These are phyloP conservation scores for Mycena amicta DNA, from an alignment of 768 basidiomycete genomes.

Conservation along the genomic window DNA sequence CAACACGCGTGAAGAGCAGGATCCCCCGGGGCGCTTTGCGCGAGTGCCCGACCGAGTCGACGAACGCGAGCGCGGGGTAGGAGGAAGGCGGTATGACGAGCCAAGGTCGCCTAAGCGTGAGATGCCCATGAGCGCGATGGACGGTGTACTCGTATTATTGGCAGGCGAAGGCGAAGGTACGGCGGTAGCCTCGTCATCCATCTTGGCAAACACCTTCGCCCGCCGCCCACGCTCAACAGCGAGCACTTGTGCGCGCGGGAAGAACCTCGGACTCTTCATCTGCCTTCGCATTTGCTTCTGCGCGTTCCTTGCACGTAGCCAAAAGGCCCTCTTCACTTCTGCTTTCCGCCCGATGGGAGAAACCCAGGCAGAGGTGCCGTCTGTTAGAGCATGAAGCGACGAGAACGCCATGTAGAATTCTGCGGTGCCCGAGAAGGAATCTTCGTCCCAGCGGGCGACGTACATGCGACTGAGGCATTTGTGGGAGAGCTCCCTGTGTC, in stretches of 20 bases:
- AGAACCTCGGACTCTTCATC: constrained; percentile 19
- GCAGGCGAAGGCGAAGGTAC: background rate
- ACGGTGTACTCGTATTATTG: background rate
- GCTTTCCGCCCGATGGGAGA: no score
- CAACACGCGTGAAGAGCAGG: constrained; percentile 17
- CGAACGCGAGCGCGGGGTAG: constrained; percentile 17
- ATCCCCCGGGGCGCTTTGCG: constrained; percentile 17
- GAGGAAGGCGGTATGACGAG: constrained; percentile 4
- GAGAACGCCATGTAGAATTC: constrained; percentile 11
- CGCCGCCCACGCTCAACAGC: constrained; percentile 15
- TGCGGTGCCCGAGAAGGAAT: no score
- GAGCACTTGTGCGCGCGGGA: constrained; percentile 20
- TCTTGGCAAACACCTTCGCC: constrained; percentile 13
- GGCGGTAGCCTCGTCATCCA: constrained; percentile 8
- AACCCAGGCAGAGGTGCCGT: constrained; percentile 11
- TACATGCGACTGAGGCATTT: constrained; percentile 14
- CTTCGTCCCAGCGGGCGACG: constrained; percentile 1
- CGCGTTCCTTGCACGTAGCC: constrained; percentile 22
- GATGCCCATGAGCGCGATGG: constrained; percentile 20
- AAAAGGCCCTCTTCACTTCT: constrained; percentile 19
- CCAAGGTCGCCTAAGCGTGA: constrained; percentile 15
- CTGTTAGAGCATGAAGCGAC: constrained; percentile 13
- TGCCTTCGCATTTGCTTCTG: constrained; percentile 20
- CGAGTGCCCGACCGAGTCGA: constrained; percentile 18
- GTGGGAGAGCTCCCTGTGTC: constrained; percentile 6